Evolutionary conservation across 2,329 filamentous ascomycete species (phyloP), one percentile per base, ranked within the genome.

Genomic region (Cladosporium halotolerans): DNA sequence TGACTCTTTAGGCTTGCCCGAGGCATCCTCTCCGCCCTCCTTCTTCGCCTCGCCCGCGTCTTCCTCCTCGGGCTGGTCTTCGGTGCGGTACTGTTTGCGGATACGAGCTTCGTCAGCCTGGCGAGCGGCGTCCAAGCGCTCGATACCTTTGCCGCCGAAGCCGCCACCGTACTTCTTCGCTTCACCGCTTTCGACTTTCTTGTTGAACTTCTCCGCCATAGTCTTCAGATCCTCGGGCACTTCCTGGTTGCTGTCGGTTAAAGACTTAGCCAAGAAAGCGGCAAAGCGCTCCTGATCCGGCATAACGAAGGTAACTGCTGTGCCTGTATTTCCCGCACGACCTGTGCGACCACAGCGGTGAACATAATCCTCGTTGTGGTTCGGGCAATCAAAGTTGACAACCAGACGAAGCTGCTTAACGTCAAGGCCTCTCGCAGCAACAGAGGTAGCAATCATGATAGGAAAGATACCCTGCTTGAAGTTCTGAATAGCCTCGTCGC

Each of bases 351-450:
- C 93, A 52, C 88, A 89, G 58, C 93, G 86, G 69, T 96, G 93
- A 39, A 97, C 92, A 65, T 97, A 97, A 66, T 97, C 93, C 72
- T 99, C 93, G 57, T 96, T 72, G 72, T 97, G 91, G 64, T 95
- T 95, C 1, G 91, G 92, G 1, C 86, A 88, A 66, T 96, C 91
- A 67, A 89, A 96, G 72, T 97, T 97, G 72, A 99, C 85, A 8
- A 99, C 93, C 32, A 97, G 79, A 70, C 95, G 96, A 33, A 99
- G 78, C 68, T 95, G 89, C 72, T 96, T 96, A 42, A 99, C 92
- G 68, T 99, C 93, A 39, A 99, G 77, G 56, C 93, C 93, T 70
- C 93, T 88, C 47, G 93, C 93, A 38, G 93, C 93, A 55, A 99
- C 89, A 9, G 92, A 96, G 0, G 93, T 99, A 9, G 93, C 93